Base-by-base conservation (phyloP, 208 protist species). In the Strigomonas culicis region DNA sequence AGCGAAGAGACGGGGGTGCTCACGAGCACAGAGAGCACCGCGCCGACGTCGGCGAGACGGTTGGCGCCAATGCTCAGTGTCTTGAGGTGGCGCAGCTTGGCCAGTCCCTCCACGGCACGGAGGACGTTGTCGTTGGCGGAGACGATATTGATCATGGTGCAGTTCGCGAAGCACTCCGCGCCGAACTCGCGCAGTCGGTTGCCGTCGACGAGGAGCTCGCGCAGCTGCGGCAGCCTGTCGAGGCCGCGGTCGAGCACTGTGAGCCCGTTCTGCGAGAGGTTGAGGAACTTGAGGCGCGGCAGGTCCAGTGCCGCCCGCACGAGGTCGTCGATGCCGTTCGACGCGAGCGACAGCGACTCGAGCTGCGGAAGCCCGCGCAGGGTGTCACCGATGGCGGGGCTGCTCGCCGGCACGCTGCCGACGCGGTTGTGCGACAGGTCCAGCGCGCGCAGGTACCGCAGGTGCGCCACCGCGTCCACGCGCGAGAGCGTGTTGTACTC, bases 211-310 rank as follows among this genome's bases (percentile, higher is more conserved):
- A 97, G 75, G 22, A 97, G 67, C 73, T 97, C 91, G 6, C 82
- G 92, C n/a, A 98, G 79, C 17, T 92, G 74, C 0, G 71, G 68
- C 11, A 97, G 64, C 27, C 67, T 46, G 24, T 83, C 70, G 13
- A 98, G 68, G n/a, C 88, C 88, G 21, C 66, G 66, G n/a, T 94
- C 90, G 41, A 98, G 39, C 21, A 73, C 74, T 59, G 76, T 52
- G 32, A 97, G 77, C 27, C 96, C 91, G 76, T 98, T 98, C 25
- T 74, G 68, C 52, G 86, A 82, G 19, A 97, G 65, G 63, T 96
- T 96, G 22, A 98, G 74, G 57, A 94, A 95, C 36, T 86, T 68
- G 7, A 97, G 77, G 22, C 59, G 57, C 0, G 81, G 85, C 30
- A 90, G 77, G 13, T 71, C 43, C 55, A 97, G 80, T 17, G 41